These are phyloP conservation scores for Citrullus colocynthis DNA, from an alignment of 306 rosid species.

Conservation along the genomic window DNA sequence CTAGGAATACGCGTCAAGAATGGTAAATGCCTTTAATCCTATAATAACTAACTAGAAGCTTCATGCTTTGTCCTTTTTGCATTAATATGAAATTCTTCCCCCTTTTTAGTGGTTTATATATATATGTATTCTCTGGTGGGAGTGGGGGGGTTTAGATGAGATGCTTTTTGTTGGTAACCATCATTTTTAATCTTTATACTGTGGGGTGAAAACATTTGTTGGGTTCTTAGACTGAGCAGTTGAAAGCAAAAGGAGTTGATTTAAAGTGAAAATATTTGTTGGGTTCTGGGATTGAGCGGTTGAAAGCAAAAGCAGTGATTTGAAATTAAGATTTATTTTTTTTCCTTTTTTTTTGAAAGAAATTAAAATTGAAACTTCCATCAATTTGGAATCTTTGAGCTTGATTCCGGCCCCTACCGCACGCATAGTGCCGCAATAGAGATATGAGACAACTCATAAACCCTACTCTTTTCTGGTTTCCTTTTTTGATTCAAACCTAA, in stretches of 20 bases:
- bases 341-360: no score
- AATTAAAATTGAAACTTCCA: background rate
- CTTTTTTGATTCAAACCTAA: background rate
- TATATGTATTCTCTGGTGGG: background rate
- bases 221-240: background rate
- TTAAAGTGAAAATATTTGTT: background rate
- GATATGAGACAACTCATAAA: background rate
- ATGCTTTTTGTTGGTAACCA: background rate
- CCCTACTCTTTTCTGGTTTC: background rate
- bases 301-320: background rate
- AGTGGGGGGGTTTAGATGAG: background rate
- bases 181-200: background rate
- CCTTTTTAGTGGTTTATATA: background rate
- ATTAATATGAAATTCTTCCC: background rate
- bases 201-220: background rate
- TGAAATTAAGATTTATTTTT: background rate
- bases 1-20: background rate
- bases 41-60: background rate
- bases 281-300: background rate
- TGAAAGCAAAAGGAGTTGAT: background rate
- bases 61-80: background rate
- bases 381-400: background rate
- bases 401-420: constrained; percentile 8
- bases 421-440: constrained; percentile 9
- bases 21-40: background rate